Evolutionary conservation across 345 rosid genomes (phyloP).

Genomic region (Citrus sp.): DNA sequence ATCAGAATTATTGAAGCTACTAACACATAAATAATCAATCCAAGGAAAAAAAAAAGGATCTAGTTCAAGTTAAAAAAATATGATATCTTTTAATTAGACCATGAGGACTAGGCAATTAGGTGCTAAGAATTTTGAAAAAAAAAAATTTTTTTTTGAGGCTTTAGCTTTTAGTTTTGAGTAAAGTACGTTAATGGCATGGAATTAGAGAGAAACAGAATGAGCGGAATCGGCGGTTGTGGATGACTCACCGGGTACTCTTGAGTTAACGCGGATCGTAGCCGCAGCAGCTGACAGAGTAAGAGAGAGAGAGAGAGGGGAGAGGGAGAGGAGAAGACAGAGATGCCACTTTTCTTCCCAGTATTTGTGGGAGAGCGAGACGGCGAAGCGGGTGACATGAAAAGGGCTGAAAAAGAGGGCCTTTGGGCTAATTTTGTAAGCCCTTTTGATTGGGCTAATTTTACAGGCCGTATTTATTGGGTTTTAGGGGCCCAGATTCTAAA

Average conservation of each 20-base stretch:
- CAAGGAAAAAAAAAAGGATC: not conserved
- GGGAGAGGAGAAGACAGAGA: not conserved
- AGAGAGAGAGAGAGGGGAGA: no score
- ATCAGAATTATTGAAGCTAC: not conserved
- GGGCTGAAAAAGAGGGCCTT: not conserved
- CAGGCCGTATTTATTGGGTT: not conserved
- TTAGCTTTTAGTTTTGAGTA: no score
- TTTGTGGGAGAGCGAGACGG: no score
- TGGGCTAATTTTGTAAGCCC: not conserved
- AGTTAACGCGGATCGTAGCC: conserved; percentile 13
- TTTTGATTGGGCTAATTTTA: not conserved
- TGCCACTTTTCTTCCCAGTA: not conserved
- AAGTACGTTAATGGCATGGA: not conserved
- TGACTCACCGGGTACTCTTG: conserved; percentile 15
- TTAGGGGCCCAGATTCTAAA: not conserved
- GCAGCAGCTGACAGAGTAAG: not conserved
- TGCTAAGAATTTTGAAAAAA: not conserved
- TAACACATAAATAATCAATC: not conserved
- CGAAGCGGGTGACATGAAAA: not conserved
- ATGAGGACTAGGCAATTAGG: not conserved
- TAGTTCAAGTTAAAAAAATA: not conserved
- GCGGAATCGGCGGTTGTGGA: not conserved
- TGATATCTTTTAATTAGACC: not conserved
- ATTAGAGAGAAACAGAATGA: not conserved
- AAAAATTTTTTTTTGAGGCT: not conserved